Base-by-base conservation (phyloP, 2,329 filamentous ascomycete species). In the Neurospora sp. region DNA sequence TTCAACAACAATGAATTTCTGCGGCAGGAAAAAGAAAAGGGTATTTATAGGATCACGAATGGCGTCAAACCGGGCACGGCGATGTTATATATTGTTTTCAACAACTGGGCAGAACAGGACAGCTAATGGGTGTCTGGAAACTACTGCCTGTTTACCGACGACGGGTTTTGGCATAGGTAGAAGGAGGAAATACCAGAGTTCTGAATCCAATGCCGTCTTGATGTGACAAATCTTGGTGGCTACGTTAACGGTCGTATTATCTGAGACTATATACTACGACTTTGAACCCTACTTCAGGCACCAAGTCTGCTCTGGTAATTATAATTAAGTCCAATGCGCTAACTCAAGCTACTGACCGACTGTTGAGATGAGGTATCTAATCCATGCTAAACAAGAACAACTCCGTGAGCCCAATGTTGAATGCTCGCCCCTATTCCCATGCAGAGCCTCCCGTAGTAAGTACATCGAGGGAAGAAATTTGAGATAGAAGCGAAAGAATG, bases 351-450 rank as follows among this genome's bases (percentile, higher is more conserved):
- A 62, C 52, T 62, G 13, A 33, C 52, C 52, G 52, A 62, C 52
- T 62, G 23, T 62, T 33, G 52, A 36, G 33, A 67, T 52, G 40
- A 70, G 68, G 68, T 70, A 70, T 70, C 68, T 70, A 66, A 36
- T 43, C 42, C 13, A 68, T 42, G 23, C 23, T 33, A 36, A 66
- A 69, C 66, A 69, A 46, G 58, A 58, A 68, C 46, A 46, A 71
- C 67, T 70, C 68, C 68, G 33, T 67, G 71, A 74, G 71, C 70
- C 73, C 73, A 62, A 74, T 75, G 74, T 75, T 75, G 74, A 74
- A 75, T 75, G 74, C 71, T 72, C 69, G 71, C 71, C 74, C 70
- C 68, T 68, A 38, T 68, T 70, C 67, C 71, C 69, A 71, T 71
- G 70, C 71, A 70, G 66, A 62, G 52, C 23, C 23, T 33, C 23